Evolutionary conservation across 2,329 filamentous ascomycete species (phyloP).

Genomic region (Coniochaeta hoffmannii): DNA sequence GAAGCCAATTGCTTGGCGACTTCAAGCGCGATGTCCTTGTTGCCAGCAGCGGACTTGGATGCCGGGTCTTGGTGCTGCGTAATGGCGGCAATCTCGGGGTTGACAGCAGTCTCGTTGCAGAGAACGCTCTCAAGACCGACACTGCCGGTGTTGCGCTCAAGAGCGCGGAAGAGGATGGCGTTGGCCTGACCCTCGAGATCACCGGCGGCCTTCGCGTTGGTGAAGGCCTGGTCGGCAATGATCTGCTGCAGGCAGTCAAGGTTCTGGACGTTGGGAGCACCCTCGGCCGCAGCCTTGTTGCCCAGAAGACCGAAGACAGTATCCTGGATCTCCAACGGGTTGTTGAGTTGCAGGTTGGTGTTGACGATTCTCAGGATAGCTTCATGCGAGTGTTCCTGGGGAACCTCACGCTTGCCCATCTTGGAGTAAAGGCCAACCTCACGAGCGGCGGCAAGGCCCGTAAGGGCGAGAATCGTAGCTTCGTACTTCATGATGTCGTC

Average conservation of each 20-base stretch:
- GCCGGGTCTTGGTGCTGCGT: constrained; percentile 63
- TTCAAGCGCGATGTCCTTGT: constrained; percentile 53
- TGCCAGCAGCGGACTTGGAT: constrained; percentile 46
- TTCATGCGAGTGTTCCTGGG: constrained; percentile 44
- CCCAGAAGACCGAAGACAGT: constrained; percentile 43
- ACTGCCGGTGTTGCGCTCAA: constrained; percentile 53
- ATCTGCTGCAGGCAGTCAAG: constrained; percentile 53
- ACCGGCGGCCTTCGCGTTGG: constrained; percentile 48
- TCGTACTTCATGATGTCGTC: constrained; percentile 24
- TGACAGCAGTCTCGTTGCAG: constrained; percentile 50
- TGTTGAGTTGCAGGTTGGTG: constrained; percentile 32
- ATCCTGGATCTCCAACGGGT: constrained; percentile 39
- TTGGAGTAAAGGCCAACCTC: constrained; percentile 16
- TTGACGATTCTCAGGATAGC: constrained; percentile 30
- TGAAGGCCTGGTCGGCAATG: constrained; percentile 53
- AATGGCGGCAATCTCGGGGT: constrained; percentile 58
- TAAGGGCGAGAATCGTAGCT: constrained; percentile 20
- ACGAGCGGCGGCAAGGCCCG: constrained; percentile 21
- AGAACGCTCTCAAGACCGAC: constrained; percentile 50
- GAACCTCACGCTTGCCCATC: constrained; percentile 35
- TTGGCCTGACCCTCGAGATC: constrained; percentile 44
- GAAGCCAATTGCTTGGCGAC: constrained; percentile 52
- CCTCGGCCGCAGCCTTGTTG: constrained; percentile 28
- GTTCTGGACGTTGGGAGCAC: constrained; percentile 27
- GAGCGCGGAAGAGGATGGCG: constrained; percentile 44